Base-by-base conservation (phyloP, 495 filamentous ascomycete genomes). In the Neurospora discreta region DNA sequence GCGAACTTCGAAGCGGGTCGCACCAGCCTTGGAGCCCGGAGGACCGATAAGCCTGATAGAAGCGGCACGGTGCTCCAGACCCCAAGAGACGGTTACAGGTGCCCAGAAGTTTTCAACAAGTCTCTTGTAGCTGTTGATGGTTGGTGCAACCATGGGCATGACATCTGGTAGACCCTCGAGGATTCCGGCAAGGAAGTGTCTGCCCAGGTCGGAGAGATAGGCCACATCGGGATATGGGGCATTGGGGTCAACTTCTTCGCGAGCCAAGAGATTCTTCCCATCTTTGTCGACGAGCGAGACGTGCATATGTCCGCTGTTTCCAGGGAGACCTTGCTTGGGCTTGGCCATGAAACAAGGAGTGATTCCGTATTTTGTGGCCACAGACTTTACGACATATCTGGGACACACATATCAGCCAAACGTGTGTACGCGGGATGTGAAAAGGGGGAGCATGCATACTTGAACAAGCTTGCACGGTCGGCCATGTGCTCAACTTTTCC, bases 291-390 rank as follows among this genome's bases (percentile, higher is more conserved):
- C 88, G 39, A 96, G 78, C 0, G 94, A 97, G 72, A 98, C 78
- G 78, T 99, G 95, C 87, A 97, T 95, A 80, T 99, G 95, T 2
- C 95, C 95, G 60, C 90, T 93, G 79, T 97, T 98, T 10, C 95
- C 95, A 0, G 95, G 95, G 0, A 98, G 82, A 0, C 93, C 93
- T 75, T 95, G 87, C 60, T 90, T 88, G 5, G 95, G 95, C 79
- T 98, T 99, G n/a, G 95, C 95, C 95, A 99, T 99, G 83, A 99
- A 99, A 78, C 93, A 95, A 1, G 95, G 95, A 0, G 92, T 97
- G 76, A 98, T 97, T 60, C 93, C 93, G 80, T 92, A 90, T 78
- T 92, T 92, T 60, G 87, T 91, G 18, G 91, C 93, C 39, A 97
- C 85, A 1, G 92, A 91, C 81, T 96, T 97, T 69, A 96, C 93